Percentiles rank a stretch among this genome's conserved stretches.
These are phyloP conservation scores for Pseudogymnoascus sp. DNA, from an alignment of 2,329 filamentous ascomycete species.

Conservation along the genomic window DNA sequence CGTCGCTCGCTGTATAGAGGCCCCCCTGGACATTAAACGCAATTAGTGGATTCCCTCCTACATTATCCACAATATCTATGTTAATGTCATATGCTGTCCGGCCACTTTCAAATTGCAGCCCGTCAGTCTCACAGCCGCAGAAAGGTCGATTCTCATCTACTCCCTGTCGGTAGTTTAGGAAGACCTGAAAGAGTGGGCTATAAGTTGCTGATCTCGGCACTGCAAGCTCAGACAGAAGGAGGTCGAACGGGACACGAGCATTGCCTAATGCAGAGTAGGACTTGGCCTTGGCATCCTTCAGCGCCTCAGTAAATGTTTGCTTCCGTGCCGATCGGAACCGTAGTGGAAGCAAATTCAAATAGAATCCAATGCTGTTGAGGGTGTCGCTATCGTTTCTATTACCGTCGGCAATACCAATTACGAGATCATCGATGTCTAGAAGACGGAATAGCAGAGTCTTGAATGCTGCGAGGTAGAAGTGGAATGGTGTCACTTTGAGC, in stretches of 20 bases:
- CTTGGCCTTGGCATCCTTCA: slow-evolving; percentile 20
- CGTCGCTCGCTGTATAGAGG: slow-evolving; percentile 12
- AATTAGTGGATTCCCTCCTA: background rate
- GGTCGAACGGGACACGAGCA: slow-evolving; percentile 41
- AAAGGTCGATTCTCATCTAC: slow-evolving; percentile 23
- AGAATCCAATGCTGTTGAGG: slow-evolving; percentile 18
- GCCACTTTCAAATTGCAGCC: slow-evolving; percentile 13
- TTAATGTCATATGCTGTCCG: slow-evolving; percentile 23
- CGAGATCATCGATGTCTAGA: slow-evolving; percentile 32
- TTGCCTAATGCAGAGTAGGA: slow-evolving; percentile 34
- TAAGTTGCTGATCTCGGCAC: slow-evolving; percentile 32
- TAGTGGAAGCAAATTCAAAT: slow-evolving; percentile 19
- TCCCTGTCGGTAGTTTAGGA: slow-evolving; percentile 39
- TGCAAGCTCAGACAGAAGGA: slow-evolving; percentile 38
- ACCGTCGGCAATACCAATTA: slow-evolving; percentile 40
- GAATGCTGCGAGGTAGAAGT: slow-evolving; percentile 37
- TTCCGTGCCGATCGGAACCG: slow-evolving; percentile 9
- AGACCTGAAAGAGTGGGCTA: slow-evolving; percentile 39
- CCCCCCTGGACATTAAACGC: slow-evolving; percentile 12
- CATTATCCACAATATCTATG: slow-evolving; percentile 12
- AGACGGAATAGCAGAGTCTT: slow-evolving; percentile 31
- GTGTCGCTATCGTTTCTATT: slow-evolving; percentile 29
- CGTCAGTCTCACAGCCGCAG: slow-evolving; percentile 22
- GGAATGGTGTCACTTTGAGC: slow-evolving; percentile 31
- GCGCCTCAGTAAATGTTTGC: slow-evolving; percentile 21